These are phyloP conservation scores for Venturia oleaginea DNA, from an alignment of 2,329 filamentous ascomycete genomes.

Conservation along the genomic window DNA sequence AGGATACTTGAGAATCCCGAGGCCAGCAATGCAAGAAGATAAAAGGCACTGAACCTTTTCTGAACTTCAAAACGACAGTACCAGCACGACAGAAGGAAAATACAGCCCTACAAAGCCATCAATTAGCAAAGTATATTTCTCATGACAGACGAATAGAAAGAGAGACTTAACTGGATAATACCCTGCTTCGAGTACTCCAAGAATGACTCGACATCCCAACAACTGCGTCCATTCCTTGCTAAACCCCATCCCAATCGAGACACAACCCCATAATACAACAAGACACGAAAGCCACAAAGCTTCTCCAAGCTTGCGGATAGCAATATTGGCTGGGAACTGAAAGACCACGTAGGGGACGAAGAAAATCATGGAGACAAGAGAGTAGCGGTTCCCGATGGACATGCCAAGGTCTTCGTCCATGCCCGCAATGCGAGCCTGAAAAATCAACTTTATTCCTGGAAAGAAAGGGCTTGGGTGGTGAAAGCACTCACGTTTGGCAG, in stretches of 20 bases:
- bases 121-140: too few relatives aligned
- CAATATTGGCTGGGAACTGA: conserved; percentile 32
- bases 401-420: conserved; percentile 8
- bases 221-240: conserved; percentile 27
- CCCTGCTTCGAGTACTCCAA: conserved; percentile 31
- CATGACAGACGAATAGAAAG: too few relatives aligned
- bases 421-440: conserved; percentile 3
- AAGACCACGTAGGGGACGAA: conserved; percentile 36
- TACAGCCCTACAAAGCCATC: conserved; percentile 31
- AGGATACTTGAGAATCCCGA: conserved; percentile 60
- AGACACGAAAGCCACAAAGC: conserved; percentile 28
- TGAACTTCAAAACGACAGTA: conserved; percentile 55
- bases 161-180: conserved; percentile 22
- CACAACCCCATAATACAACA: conserved; percentile 37
- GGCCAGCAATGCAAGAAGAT: conserved; percentile 57
- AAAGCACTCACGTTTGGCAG: conserved; percentile 1
- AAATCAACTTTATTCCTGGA: background rate
- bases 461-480: background rate
- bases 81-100: conserved; percentile 34
- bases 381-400: conserved; percentile 3
- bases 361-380: conserved; percentile 46
- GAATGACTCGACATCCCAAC: conserved; percentile 28
- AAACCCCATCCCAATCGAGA: conserved; percentile 38
- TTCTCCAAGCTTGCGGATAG: conserved; percentile 33
- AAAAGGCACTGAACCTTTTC: conserved; percentile 60